Evolutionary conservation across 148 eudicot species (phyloP), one percentile per base, ranked within the genome.

Genomic region (Heliamphora exappendiculata): DNA sequence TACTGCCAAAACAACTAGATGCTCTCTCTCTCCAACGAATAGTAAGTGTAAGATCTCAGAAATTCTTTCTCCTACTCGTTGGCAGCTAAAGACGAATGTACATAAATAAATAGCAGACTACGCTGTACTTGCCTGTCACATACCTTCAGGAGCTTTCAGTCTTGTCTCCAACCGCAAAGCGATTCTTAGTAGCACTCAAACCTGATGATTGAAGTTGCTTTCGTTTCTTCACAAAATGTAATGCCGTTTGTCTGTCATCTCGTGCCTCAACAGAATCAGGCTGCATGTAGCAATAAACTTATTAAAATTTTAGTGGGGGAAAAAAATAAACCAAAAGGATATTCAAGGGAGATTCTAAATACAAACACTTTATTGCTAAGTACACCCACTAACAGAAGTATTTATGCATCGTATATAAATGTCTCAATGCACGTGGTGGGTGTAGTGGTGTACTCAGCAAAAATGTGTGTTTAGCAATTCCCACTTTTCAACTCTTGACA

Each of bases 151-250:
- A 51, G 63, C 42, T 77, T 65, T 24, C 73, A 1, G 63, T 57
- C 51, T 82, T 72, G 47, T 89, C 88, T 63, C 89, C 86, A 77
- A 92, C 95, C 16, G 76, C 77, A 78, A 63, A 90, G n/a, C 93
- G 95, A 44, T 76, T 85, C 57, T 76, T 75, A 50, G 73, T 62
- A 0, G 76, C 49, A 79, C 80, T 80, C 79, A 85, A 57, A 29
- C 94, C 97, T 4, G 91, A 79, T 6, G 86, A 76, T 45, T 89
- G 91, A 63, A 93, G 91, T 75, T 84, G 92, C 76, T 86, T 93
- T 60, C 98, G 87, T 79, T 78, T 88, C 87, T 89, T 91, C 78
- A 89, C 83, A 19, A 91, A 87, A 80, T 84, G 87, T 58, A 72
- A 22, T 41, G 98, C 93, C 34, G 83, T 82, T 69, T 86, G 80